Evolutionary conservation across 768 basidiomycete genomes (phyloP).

Genomic region (Podaxis sp.): DNA sequence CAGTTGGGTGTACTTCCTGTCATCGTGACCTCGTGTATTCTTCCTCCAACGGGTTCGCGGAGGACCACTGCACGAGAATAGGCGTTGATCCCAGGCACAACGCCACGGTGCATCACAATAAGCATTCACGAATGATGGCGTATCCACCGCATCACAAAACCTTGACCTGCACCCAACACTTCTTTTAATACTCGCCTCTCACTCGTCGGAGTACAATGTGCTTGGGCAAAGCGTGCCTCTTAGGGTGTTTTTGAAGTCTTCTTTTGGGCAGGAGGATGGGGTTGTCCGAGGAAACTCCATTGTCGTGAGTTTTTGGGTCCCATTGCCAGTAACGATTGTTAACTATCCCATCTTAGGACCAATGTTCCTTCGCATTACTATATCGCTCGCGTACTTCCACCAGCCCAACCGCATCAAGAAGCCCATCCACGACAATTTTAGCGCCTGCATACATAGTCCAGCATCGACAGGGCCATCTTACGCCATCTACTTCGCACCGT

Average conservation of each 20-base stretch:
- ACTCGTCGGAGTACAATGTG: neutral
- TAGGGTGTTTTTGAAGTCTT: neutral
- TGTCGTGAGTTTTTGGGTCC: neutral
- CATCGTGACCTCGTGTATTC: slow-evolving; percentile 1
- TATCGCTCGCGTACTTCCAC: neutral
- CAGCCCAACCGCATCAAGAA: neutral
- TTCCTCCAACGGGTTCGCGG: slow-evolving; percentile 1
- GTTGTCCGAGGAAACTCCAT: slow-evolving; percentile 11
- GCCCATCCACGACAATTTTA: neutral
- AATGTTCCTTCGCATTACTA: neutral
- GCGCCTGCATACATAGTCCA: neutral
- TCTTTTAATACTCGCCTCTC: neutral
- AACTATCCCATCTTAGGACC: neutral
- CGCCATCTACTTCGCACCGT: neutral
- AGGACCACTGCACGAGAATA: neutral
- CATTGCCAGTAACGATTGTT: neutral
- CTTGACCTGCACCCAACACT: neutral
- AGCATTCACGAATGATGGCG: neutral
- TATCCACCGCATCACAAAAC: neutral
- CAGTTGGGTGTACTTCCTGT: neutral
- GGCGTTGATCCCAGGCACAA: slow-evolving; percentile 11
- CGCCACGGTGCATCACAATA: neutral
- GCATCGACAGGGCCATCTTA: neutral
- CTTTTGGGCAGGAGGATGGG: neutral
- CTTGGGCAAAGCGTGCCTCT: neutral